Conservation (phyloP, 768 basidiomycete genomes). For the Trametopsis cervina region DNA sequence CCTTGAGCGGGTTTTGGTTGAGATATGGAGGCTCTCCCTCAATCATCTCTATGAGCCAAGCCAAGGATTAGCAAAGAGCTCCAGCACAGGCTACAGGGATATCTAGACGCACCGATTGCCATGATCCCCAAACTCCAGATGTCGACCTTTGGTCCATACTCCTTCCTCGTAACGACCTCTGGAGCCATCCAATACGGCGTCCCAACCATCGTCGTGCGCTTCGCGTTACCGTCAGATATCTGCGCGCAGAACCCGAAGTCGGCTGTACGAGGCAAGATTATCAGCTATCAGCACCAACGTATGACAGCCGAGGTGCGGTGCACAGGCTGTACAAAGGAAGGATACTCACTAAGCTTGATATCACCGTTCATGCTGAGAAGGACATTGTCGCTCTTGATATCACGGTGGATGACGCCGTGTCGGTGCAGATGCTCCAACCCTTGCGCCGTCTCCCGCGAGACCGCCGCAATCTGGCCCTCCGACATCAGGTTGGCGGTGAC, state of each 20-base stretch:
- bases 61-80: background rate
- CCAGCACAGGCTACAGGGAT: background rate
- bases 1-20: constrained; percentile 95
- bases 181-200: constrained; percentile 99
- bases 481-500: constrained; percentile 96
- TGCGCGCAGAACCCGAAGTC: constrained; percentile 99
- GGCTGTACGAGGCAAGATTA: constrained; percentile 45
- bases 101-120: constrained; percentile 77
- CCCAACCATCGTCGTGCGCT: constrained; percentile 97
- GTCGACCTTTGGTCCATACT: constrained; percentile 98
- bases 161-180: constrained; percentile 95
- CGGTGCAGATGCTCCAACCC: constrained; percentile 92
- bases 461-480: constrained; percentile 97
- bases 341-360: constrained; percentile 92
- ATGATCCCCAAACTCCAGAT: constrained; percentile 97
- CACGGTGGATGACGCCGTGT: constrained; percentile 96
- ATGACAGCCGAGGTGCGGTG: background rate
- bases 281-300: background rate
- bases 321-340: background rate
- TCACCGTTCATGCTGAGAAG: constrained; percentile 88
- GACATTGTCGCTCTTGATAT: constrained; percentile 99
- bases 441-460: constrained; percentile 86
- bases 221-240: constrained; percentile 84
- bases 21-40: constrained; percentile 96
- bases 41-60: constrained; percentile 72